Percentiles rank a stretch among this genome's conserved stretches.
These are phyloP conservation scores for Cladochytrium replicatum DNA, from an alignment of 192 early-diverging fungal species.

Conservation along the genomic window DNA sequence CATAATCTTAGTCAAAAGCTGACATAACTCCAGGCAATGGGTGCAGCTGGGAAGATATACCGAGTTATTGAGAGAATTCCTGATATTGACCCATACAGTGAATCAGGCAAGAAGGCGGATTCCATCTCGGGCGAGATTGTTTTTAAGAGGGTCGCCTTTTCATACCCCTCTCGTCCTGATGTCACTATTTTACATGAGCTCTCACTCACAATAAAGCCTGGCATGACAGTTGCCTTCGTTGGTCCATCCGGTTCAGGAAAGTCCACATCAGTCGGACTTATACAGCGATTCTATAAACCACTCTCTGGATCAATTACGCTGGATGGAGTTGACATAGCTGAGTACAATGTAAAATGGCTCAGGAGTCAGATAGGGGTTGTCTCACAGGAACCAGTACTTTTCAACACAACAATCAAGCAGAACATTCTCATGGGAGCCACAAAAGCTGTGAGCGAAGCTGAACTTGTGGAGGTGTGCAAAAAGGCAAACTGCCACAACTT, in stretches of 20 bases:
- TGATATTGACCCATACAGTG: slow-evolving; percentile 53
- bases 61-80: slow-evolving; percentile 71
- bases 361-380: slow-evolving; percentile 83
- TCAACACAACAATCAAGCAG: slow-evolving; percentile 38
- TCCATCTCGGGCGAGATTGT: slow-evolving; percentile 52
- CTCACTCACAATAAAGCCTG: slow-evolving; percentile 49
- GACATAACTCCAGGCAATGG: slow-evolving; percentile 63
- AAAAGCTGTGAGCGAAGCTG: background rate
- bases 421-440: too few relatives aligned
- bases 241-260: slow-evolving; percentile 71
- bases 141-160: slow-evolving; percentile 40
- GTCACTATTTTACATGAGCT: slow-evolving; percentile 60
- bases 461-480: slow-evolving; percentile 25
- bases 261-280: slow-evolving; percentile 70
- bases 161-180: slow-evolving; percentile 69
- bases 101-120: slow-evolving; percentile 27
- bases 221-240: slow-evolving; percentile 71
- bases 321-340: slow-evolving; percentile 66
- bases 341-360: slow-evolving; percentile 71
- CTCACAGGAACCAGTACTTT: slow-evolving; percentile 81
- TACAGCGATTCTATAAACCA: slow-evolving; percentile 77
- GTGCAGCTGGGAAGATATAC: slow-evolving; percentile 74
- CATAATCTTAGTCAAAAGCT: slow-evolving; percentile 33
- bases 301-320: slow-evolving; percentile 46
- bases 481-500: slow-evolving; percentile 76